These are phyloP conservation scores for Neopestalotiopsis rosae DNA, from an alignment of 2,329 filamentous ascomycete genomes.

Conservation along the genomic window DNA sequence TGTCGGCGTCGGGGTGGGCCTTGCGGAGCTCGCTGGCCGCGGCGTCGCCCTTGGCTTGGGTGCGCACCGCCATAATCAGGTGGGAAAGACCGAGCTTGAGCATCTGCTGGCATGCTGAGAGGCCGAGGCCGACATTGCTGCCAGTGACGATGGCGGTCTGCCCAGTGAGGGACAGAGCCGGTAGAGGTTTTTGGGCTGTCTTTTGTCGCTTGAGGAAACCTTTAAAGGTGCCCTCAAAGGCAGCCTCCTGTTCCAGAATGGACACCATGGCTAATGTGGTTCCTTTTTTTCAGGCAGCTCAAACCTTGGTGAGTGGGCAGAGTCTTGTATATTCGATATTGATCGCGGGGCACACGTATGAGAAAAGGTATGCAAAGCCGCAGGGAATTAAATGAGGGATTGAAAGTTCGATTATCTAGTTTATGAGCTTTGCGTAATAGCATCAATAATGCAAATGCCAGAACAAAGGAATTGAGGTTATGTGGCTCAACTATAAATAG, in stretches of 20 bases:
- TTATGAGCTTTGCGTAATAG: too few relatives aligned
- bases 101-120: conserved; percentile 18
- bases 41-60: conserved; percentile 15
- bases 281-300: too few relatives aligned
- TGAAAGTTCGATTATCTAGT: too few relatives aligned
- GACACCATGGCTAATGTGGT: neutral
- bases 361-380: too few relatives aligned
- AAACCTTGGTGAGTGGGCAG: too few relatives aligned
- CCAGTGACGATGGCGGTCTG: conserved; percentile 26
- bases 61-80: conserved; percentile 23
- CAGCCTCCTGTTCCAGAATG: conserved; percentile 7
- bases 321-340: too few relatives aligned
- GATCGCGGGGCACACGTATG: too few relatives aligned
- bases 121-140: conserved; percentile 23
- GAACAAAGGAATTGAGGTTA: too few relatives aligned
- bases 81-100: conserved; percentile 19
- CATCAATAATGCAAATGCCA: too few relatives aligned
- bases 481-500: too few relatives aligned
- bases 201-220: neutral
- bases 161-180: conserved; percentile 7
- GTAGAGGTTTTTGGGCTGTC: neutral
- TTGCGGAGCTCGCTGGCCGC: neutral
- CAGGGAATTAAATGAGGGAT: too few relatives aligned
- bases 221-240: conserved; percentile 1
- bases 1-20: neutral